Percentiles rank a stretch among this genome's conserved stretches.
Evolutionary conservation across 345 rosid genomes (phyloP).

Genomic region (Heritiera fomes): DNA sequence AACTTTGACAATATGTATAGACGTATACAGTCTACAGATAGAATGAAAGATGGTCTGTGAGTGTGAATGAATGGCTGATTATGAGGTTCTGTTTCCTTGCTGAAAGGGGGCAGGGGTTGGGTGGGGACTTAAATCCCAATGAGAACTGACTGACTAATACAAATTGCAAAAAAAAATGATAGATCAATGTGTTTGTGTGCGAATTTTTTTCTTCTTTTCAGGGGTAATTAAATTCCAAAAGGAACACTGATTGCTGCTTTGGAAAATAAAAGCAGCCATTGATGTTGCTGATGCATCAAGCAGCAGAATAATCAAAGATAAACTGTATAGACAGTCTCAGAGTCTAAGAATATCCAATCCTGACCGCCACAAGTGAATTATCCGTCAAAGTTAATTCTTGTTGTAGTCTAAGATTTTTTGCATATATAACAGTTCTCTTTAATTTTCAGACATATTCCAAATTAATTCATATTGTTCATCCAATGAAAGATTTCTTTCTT

Average conservation of each 20-base stretch:
- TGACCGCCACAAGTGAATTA: not conserved
- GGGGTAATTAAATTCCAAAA: not conserved
- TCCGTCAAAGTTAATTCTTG: not conserved
- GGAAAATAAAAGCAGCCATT: not conserved
- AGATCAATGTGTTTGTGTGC: not conserved
- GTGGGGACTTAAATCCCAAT: not conserved
- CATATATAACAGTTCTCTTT: not conserved
- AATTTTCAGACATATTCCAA: not conserved
- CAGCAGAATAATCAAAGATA: not conserved
- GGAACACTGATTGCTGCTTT: slow-evolving; percentile 2
- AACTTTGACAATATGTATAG: not conserved
- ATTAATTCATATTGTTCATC: not conserved
- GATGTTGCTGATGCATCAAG: not conserved
- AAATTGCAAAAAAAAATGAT: not conserved
- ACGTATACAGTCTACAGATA: not conserved
- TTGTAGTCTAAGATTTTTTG: slow-evolving; percentile 3
- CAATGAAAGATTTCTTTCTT: not conserved
- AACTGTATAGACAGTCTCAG: not conserved
- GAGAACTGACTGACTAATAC: not conserved
- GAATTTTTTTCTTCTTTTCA: not conserved
- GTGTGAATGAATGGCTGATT: not conserved
- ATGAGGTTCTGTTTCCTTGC: not conserved
- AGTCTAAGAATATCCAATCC: not conserved
- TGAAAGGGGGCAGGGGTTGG: not conserved
- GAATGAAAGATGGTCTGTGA: not conserved